Conservation (phyloP, 129 eudicot genomes). For the Artemisia tridentata region DNA sequence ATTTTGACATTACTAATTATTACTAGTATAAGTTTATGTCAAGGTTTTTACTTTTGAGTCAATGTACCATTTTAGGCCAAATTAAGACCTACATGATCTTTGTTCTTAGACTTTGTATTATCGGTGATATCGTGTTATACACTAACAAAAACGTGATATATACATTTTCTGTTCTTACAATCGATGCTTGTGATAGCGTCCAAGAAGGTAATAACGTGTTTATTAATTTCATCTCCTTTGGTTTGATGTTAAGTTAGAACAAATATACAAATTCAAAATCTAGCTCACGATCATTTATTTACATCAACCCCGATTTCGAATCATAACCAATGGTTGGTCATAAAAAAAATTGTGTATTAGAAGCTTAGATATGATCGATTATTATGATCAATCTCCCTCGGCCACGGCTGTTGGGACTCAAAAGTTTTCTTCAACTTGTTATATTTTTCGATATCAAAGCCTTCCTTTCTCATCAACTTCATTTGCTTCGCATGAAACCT, state of each 20-base stretch:
- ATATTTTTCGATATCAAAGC: conserved; percentile 64
- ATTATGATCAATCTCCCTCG: not conserved
- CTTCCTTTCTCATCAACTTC: conserved; percentile 50
- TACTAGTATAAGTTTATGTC: no score
- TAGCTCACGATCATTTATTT: not conserved
- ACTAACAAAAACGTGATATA: no score
- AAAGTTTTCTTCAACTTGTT: conserved; percentile 53
- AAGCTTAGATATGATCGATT: conserved; percentile 1
- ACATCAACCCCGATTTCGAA: conserved; percentile 15
- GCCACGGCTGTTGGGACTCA: conserved; percentile 29
- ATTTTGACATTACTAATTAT: no score
- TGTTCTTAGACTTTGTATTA: no score
- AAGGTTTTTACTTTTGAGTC: no score
- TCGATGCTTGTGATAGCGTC: no score
- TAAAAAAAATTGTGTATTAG: conserved; percentile 20
- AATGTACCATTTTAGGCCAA: no score
- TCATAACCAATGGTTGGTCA: conserved; percentile 14
- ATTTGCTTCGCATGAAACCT: conserved; percentile 61
- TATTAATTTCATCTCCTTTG: not conserved
- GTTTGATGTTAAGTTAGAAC: not conserved
- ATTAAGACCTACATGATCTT: no score
- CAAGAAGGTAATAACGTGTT: no score
- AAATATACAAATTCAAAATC: not conserved
- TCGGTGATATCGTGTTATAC: no score
- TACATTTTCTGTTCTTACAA: no score